These are phyloP conservation scores for Zelopaecilomyces penicillatus DNA, from an alignment of 2,329 filamentous ascomycete species.

Conservation along the genomic window DNA sequence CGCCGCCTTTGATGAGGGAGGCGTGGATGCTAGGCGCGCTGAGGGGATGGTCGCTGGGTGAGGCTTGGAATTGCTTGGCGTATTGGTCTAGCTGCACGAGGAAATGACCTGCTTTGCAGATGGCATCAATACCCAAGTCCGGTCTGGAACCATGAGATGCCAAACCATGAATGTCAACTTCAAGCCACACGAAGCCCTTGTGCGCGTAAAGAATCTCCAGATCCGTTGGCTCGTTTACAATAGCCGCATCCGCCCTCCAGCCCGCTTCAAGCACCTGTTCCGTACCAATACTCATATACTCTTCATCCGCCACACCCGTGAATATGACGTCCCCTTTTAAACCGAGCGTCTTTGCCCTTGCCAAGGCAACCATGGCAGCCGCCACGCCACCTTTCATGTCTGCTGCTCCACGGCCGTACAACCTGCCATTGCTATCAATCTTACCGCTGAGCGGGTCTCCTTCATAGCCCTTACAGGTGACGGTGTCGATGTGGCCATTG, in stretches of 20 bases:
- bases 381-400: slow-evolving; percentile 47
- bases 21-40: slow-evolving; percentile 38
- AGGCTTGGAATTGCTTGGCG: slow-evolving; percentile 21
- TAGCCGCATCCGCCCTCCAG: slow-evolving; percentile 43
- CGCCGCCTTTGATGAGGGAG: slow-evolving; percentile 39
- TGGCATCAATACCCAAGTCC: slow-evolving; percentile 40
- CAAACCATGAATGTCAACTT: slow-evolving; percentile 32
- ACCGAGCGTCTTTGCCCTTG: slow-evolving; percentile 27
- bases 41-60: slow-evolving; percentile 21
- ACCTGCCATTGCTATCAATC: slow-evolving; percentile 24
- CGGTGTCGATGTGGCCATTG: slow-evolving; percentile 46
- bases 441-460: slow-evolving; percentile 35
- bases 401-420: slow-evolving; percentile 38
- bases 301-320: slow-evolving; percentile 46
- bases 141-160: slow-evolving; percentile 36
- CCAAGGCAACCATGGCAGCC: slow-evolving; percentile 33
- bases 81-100: slow-evolving; percentile 36
- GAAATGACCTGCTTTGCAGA: slow-evolving; percentile 38
- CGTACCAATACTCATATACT: slow-evolving; percentile 41
- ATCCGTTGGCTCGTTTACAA: slow-evolving; percentile 40
- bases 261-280: slow-evolving; percentile 40
- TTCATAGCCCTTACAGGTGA: slow-evolving; percentile 38
- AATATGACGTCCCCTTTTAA: slow-evolving; percentile 43
- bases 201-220: slow-evolving; percentile 35
- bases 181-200: slow-evolving; percentile 41